Conservation (phyloP, 768 basidiomycete species). For the Macrolepiota fuliginosa region DNA sequence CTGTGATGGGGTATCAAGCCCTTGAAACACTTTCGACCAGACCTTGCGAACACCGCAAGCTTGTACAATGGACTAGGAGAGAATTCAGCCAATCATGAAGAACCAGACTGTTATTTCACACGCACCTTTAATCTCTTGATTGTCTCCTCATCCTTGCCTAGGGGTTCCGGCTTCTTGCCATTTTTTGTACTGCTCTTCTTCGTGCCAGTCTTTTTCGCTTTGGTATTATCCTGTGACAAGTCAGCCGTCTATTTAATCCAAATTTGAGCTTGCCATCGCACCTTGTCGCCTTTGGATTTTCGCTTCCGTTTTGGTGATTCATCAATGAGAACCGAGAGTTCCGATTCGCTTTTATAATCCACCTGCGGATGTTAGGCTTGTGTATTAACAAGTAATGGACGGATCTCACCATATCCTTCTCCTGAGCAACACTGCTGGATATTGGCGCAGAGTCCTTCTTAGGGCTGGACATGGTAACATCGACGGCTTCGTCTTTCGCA, state of each 20-base stretch:
- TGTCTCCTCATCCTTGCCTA: constrained; percentile 66
- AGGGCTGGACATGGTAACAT: not conserved
- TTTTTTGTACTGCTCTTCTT: constrained; percentile 28
- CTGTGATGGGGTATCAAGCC: constrained; percentile 49
- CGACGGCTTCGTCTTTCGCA: not conserved
- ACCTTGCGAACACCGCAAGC: constrained; percentile 78
- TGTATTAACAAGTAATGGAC: not conserved
- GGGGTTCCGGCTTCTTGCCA: constrained; percentile 25
- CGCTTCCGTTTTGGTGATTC: constrained; percentile 49
- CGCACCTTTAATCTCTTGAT: constrained; percentile 73
- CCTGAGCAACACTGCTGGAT: not conserved
- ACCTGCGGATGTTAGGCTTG: constrained; percentile 6
- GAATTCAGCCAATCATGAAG: not conserved
- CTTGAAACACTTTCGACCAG: constrained; percentile 74
- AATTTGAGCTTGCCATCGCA: not conserved
- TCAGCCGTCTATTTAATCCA: not conserved
- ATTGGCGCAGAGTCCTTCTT: not conserved
- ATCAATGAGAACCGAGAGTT: constrained; percentile 58
- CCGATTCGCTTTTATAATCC: constrained; percentile 49
- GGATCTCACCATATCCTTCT: constrained; percentile 10
- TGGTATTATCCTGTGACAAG: constrained; percentile 1
- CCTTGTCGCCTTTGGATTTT: constrained; percentile 33
- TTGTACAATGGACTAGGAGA: constrained; percentile 56
- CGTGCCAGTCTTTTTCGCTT: constrained; percentile 21
- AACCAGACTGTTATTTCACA: not conserved